These are phyloP conservation scores for Lentinus brumalis DNA, from an alignment of 768 basidiomycete genomes.

Conservation along the genomic window DNA sequence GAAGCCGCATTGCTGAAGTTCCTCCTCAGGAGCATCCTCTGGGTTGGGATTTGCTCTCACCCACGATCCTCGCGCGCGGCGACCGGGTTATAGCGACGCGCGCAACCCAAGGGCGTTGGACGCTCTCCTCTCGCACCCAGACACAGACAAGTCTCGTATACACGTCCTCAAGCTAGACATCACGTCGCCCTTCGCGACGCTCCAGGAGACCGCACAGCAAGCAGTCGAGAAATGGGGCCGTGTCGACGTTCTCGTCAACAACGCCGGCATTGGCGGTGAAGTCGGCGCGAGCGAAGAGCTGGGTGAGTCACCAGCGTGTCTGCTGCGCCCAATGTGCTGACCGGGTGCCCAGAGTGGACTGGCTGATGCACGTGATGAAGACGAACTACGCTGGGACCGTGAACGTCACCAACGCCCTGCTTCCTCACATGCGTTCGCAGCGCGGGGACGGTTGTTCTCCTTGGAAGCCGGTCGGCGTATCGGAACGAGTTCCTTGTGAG, in stretches of 20 bases:
- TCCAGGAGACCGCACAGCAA: no score
- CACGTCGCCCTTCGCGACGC: no score
- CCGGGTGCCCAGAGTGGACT: no score
- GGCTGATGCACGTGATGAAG: no score
- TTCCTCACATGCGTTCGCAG: conserved; percentile 39
- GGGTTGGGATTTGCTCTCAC: conserved; percentile 32
- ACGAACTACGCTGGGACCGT: conserved; percentile 44
- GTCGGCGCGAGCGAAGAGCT: no score
- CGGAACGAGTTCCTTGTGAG: conserved; percentile 36
- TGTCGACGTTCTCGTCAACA: no score
- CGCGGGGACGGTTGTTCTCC: conserved; percentile 35
- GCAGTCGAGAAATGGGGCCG: no score
- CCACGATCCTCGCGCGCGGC: conserved; percentile 28
- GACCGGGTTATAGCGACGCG: conserved; percentile 24
- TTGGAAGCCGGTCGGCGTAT: conserved; percentile 36
- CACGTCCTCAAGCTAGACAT: no score
- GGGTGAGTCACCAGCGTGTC: no score
- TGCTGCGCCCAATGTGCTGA: no score
- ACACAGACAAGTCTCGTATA: conserved; percentile 38
- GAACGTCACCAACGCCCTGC: conserved; percentile 41
- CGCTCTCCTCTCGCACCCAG: conserved; percentile 13
- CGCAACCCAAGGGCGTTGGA: conserved; percentile 5
- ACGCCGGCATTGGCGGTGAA: no score
- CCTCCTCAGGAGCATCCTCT: conserved; percentile 23
- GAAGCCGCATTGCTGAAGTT: neutral